phyloP scores from a whole-genome alignment of 2,329 filamentous ascomycete species.

The Exophiala xenobiotica region DNA sequence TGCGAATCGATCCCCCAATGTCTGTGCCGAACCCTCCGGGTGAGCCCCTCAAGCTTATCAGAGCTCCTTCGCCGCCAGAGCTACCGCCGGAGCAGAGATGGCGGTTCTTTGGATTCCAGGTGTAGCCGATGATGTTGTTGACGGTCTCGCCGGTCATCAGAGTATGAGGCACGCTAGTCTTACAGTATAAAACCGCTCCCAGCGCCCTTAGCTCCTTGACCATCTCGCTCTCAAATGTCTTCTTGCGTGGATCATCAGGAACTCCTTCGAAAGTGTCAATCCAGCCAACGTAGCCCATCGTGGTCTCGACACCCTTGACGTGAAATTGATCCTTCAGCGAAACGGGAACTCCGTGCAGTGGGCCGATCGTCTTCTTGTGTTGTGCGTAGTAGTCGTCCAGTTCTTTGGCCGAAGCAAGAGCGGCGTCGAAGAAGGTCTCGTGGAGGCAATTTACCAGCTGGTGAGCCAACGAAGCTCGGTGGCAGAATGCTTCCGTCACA shows the following conservation, averaged over 20 bases:
- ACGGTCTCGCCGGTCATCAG: conserved; percentile 60
- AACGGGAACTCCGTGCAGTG: conserved; percentile 63
- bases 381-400: conserved; percentile 50
- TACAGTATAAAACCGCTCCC: conserved; percentile 57
- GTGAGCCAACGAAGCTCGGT: conserved; percentile 57
- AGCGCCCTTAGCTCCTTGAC: conserved; percentile 54
- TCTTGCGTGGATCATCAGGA: conserved; percentile 51
- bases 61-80: conserved; percentile 59
- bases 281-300: conserved; percentile 66
- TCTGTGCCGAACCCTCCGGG: conserved; percentile 60
- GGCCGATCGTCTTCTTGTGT: conserved; percentile 51
- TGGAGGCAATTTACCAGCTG: conserved; percentile 57
- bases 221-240: conserved; percentile 57
- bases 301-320: conserved; percentile 52
- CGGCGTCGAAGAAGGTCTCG: conserved; percentile 56
- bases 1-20: conserved; percentile 57
- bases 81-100: conserved; percentile 57
- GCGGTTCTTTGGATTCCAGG: conserved; percentile 57
- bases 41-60: conserved; percentile 55
- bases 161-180: conserved; percentile 58
- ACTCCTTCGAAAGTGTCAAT: conserved; percentile 60
- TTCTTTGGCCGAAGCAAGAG: conserved; percentile 48
- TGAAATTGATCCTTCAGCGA: conserved; percentile 53
- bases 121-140: conserved; percentile 62
- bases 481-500: conserved; percentile 57